Percentiles rank a stretch among this genome's conserved stretches.
These are phyloP conservation scores for Fusarium annulatum DNA, from an alignment of 2,329 filamentous ascomycete genomes.

Conservation along the genomic window DNA sequence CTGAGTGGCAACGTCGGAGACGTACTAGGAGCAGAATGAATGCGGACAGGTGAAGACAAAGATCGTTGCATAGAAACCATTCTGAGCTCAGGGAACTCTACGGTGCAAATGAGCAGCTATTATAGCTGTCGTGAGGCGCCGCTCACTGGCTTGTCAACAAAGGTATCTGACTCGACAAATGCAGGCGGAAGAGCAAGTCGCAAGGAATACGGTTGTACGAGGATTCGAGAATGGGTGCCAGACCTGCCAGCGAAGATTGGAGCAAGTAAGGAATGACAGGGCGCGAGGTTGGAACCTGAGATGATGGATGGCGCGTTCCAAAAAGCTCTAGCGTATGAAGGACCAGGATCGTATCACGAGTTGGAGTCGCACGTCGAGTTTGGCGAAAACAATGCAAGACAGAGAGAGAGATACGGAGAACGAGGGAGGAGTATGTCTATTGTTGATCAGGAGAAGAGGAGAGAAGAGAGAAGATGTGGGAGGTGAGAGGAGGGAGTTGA, in stretches of 20 bases:
- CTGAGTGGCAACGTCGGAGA: constrained; percentile 46
- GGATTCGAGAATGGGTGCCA: constrained; percentile 24
- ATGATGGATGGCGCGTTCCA: constrained; percentile 25
- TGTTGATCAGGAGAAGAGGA: constrained; percentile 19
- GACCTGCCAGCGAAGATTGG: constrained; percentile 37
- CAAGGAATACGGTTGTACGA: constrained; percentile 20
- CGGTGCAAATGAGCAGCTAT: constrained; percentile 50
- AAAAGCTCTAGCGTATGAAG: constrained; percentile 23
- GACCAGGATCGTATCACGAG: constrained; percentile 33
- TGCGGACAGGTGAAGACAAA: constrained; percentile 70
- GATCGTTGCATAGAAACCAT: constrained; percentile 73
- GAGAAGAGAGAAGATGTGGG: constrained; percentile 25
- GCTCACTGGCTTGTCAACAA: constrained; percentile 39
- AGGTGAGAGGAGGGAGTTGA: constrained; percentile 24
- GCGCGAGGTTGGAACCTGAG: constrained; percentile 27
- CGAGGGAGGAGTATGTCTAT: constrained; percentile 18
- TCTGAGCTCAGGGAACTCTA: constrained; percentile 56
- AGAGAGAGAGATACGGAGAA: constrained; percentile 21
- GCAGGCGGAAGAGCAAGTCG: constrained; percentile 9
- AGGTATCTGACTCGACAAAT: constrained; percentile 17
- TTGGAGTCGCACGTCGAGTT: constrained; percentile 34
- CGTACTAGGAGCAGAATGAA: constrained; percentile 69
- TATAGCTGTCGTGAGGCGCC: constrained; percentile 46
- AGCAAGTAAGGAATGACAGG: constrained; percentile 30
- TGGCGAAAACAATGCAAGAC: constrained; percentile 17